These are phyloP conservation scores for Cryphonectria radicalis DNA, from an alignment of 2,329 filamentous ascomycete species.

Conservation along the genomic window DNA sequence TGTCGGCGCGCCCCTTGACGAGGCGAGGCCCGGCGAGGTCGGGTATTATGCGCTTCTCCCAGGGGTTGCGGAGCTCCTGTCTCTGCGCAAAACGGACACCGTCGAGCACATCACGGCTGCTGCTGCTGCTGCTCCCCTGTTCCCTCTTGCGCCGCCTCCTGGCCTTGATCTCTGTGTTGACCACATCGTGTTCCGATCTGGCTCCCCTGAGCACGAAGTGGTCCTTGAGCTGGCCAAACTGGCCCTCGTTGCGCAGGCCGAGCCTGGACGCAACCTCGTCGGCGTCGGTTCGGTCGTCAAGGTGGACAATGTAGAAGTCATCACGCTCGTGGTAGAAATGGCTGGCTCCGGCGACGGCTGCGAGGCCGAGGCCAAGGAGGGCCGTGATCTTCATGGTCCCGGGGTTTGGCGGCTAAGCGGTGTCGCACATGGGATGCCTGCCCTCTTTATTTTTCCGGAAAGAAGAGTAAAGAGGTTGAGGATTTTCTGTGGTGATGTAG, in stretches of 20 bases:
- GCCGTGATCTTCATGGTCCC: conserved; percentile 52
- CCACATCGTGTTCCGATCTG: conserved; percentile 63
- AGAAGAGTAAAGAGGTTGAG: background rate
- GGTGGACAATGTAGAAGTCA: conserved; percentile 95
- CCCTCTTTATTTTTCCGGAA: background rate
- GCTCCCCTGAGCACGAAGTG: conserved; percentile 86
- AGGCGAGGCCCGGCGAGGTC: conserved; percentile 38
- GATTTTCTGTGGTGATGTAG: background rate
- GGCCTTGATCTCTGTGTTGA: conserved; percentile 57
- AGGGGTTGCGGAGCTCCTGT: conserved; percentile 57
- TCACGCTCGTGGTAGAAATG: conserved; percentile 70
- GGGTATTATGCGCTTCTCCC: conserved; percentile 57
- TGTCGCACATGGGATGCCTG: conserved; percentile 16
- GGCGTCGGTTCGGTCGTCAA: conserved; percentile 69
- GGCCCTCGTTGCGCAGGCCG: conserved; percentile 79
- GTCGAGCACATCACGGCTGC: conserved; percentile 66
- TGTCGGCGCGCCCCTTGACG: conserved; percentile 28
- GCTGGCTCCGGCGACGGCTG: conserved; percentile 54
- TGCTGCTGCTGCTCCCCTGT: conserved; percentile 34
- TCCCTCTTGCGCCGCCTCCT: conserved; percentile 66
- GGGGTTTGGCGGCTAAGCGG: background rate
- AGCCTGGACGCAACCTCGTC: conserved; percentile 71
- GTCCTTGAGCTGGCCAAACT: conserved; percentile 74
- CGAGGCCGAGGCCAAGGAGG: conserved; percentile 54
- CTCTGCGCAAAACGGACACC: conserved; percentile 80